phyloP scores from a whole-genome alignment of 225 moss, liverwort and hornwort genomes.

The Rhytidiadelphus loreus region DNA sequence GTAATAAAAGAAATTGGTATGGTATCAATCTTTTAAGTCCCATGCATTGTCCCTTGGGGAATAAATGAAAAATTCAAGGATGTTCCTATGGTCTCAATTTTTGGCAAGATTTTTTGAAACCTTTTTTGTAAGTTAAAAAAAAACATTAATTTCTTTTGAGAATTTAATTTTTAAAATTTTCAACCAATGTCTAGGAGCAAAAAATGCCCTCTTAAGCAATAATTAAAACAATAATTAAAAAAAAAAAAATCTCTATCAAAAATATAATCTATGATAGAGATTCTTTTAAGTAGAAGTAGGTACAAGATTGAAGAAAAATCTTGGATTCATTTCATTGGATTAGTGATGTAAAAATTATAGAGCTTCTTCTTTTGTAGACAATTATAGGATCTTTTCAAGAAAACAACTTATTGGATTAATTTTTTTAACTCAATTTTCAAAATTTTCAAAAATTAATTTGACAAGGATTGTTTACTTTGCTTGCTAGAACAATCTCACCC shows the following conservation, averaged over 20 bases:
- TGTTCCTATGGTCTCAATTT: not conserved
- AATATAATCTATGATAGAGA: too few relatives aligned
- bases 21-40: not conserved
- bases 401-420: too few relatives aligned
- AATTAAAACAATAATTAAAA: too few relatives aligned
- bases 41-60: fast-evolving
- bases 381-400: fast-evolving
- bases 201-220: too few relatives aligned
- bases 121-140: not conserved
- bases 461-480: not conserved
- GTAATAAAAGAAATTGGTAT: not conserved
- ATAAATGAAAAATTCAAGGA: not conserved
- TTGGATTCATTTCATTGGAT: not conserved
- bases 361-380: fast-evolving
- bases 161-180: not conserved
- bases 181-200: fast-evolving
- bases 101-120: not conserved
- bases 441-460: not conserved
- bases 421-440: not conserved
- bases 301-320: too few relatives aligned
- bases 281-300: too few relatives aligned
- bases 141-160: not conserved
- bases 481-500: not conserved
- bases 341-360: not conserved
- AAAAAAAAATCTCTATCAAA: too few relatives aligned